Evolutionary conservation across 805 yeast species (phyloP), one percentile per base, ranked within the genome.

Genomic region (Teunomyces panamensis): DNA sequence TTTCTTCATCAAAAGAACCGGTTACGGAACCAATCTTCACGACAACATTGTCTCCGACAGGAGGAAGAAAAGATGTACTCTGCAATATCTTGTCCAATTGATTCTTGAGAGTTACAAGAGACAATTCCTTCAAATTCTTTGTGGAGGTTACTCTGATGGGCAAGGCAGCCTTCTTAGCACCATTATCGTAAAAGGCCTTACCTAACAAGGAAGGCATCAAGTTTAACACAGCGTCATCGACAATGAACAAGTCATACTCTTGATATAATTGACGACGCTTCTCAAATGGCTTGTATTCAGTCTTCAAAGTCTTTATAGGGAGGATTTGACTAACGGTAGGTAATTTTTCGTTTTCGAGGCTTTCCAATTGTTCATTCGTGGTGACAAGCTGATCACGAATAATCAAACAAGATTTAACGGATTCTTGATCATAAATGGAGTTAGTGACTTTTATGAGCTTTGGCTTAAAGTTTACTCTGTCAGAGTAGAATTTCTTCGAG

Each of bases 251-350:
- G 58, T 90, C 96, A 62, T 80, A 87, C 49, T 81, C 83, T 11
- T 75, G 64, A 37, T 77, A 67, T 50, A 94, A 80, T 52, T 83
- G 84, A 64, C 97, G 83, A 65, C 90, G 84, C 50, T 90, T 84
- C 67, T 94, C 97, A 59, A 73, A 94, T n/a, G 88, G 81, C 70
- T 89, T 89, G 76, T 83, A 92, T 51, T 85, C 86, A 30, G 90
- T 87, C 65, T 89, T 89, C 53, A 94, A 75, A 56, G 89, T 86
- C 41, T 81, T 75, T 47, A 85, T 84, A 5, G 94, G 78, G 30
- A 90, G 75, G 46, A 91, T 83, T 57, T 78, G 77, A 17, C 65
- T 48, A 39, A 81, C 65, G 34, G 78, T 66, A 17, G 79, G 77
- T 29, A 80, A 69, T 16, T 69, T 56, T 30, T 68, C 75, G 33